phyloP scores from a whole-genome alignment of 1,139 yeast species.

The Candida glucosophila region DNA sequence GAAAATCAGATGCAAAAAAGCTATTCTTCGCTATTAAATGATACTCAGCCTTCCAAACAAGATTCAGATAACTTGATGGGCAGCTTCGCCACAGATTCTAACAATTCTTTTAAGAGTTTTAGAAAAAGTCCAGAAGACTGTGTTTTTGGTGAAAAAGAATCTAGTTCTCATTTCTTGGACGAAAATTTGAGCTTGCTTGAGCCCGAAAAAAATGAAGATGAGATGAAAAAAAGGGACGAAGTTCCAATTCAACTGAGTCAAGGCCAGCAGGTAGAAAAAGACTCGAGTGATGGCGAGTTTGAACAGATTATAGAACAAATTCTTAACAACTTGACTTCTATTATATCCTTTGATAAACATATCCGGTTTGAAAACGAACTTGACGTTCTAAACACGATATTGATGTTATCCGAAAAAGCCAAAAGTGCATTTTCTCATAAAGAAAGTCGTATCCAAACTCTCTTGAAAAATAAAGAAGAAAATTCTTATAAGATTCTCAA shows the following conservation, averaged over 20 bases:
- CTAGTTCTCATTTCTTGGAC: neutral
- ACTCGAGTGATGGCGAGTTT: neutral
- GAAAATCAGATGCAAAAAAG: slow-evolving; percentile 5
- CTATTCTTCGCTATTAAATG: slow-evolving; percentile 4
- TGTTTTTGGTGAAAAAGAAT: neutral
- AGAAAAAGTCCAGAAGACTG: neutral
- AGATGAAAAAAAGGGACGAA: neutral
- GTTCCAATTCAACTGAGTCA: neutral
- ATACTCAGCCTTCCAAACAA: too few species aligned
- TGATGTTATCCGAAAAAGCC: neutral
- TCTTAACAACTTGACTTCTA: too few species aligned
- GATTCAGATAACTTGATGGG: too few species aligned
- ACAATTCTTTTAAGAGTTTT: too few species aligned
- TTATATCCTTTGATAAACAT: neutral
- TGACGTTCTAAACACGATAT: neutral
- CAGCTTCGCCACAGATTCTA: too few species aligned
- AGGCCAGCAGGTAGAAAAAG: neutral
- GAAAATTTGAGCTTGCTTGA: neutral
- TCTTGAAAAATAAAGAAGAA: neutral
- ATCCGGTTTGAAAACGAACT: neutral
- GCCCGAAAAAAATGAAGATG: neutral
- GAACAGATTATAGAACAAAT: too few species aligned
- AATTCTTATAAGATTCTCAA: neutral
- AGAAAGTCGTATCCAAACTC: neutral
- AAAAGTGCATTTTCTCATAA: neutral